Evolutionary conservation across 1,139 yeast species (phyloP), one percentile per base, ranked within the genome.

Genomic region (Zygosaccharomyces pseudobailii): DNA sequence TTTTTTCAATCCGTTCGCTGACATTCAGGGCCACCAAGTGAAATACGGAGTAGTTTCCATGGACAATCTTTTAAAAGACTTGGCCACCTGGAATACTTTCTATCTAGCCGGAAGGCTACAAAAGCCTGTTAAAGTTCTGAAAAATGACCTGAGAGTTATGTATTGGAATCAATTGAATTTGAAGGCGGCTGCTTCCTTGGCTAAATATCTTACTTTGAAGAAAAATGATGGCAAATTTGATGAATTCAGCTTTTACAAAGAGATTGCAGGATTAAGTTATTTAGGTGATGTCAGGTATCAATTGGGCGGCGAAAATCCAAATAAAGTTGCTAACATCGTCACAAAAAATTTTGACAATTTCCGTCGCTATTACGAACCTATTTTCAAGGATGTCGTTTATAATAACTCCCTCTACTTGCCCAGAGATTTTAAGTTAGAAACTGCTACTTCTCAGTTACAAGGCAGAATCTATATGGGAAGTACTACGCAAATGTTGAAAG

Each of bases 91-190:
- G 99, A 73, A 80, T 30, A 78, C 92, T 0, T 76, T 92, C 56
- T 92, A 92, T 59, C 65, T 92, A 32, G 95, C 97, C 0, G 99
- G 99, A 0, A 73, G 99, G 53, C 71, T 94, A 51, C 98, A 92
- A 58, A 92, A 92, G 62, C 99, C 99, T 0, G 95, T 92, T 9
- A 84, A 86, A 54, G 77, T 86, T 31, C 66, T 90, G 35, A 75
- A 79, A 48, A 84, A 81, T 51, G 80, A 83, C 51, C 74, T 83
- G 1, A 71, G 75, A 57, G 73, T 87, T 10, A 73, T 79, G 51
- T 76, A 81, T 49, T 74, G 86, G 57, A 85, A 87, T 59, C 92
- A 87, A 60, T 79, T 77, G 51, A 94, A 92, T 62, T 71, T 92
- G 51, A 75, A 82, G 49, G 83, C 84, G 51, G 97, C 96, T 6